Base-by-base conservation (phyloP, 1,284 basidiomycete species). In the Naganishia sp. region DNA sequence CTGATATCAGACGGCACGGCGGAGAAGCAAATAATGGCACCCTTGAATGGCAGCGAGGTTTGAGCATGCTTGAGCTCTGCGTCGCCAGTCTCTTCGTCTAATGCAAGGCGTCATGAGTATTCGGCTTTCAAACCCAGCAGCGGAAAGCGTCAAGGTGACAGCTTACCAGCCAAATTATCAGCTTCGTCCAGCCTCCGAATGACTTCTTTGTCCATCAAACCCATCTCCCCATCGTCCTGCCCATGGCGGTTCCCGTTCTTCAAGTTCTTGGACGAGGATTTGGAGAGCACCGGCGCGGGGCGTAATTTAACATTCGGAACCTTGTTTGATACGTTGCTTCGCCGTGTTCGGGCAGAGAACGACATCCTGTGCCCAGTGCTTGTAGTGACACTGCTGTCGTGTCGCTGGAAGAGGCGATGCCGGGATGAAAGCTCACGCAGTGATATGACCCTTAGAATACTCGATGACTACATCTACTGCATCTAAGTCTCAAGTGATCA, bases 231-330 rank as follows among this genome's bases (percentile, higher is more conserved):
- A 15, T 67, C 60, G 23, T 56, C 54, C 17, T 55, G 41, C 35
- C 13, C 10, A 39, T 39, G 7, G n/a, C 42, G 43, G 18, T 15
- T 23, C 39, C 13, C 52, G 35, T 39, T 10, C 53, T 39, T 25
- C n/a, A 47, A 21, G 54, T 52, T 52, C 56, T 65, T 32, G 42
- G 62, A 50, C 45, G 57, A 23, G 28, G 67, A 61, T 51, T 46
- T 53, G n/a, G 63, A 62, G 46, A 63, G 45, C 21, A 69, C 50
- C 1, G 72, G 74, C 17, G 71, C 74, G 1, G 77, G 77, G 2
- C 77, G 75, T 15, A 78, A 68, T 67, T 77, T 79, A 67, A 78
- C 77, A 66, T 77, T 75, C 3, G 76, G 74, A 3, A 79, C 69
- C 67, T 77, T 78, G 66, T 62, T 67, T 2, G 75, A 77, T 21